Base-by-base conservation (phyloP, 176 grass and related monocot species). In the Bonia amplexicaulis region DNA sequence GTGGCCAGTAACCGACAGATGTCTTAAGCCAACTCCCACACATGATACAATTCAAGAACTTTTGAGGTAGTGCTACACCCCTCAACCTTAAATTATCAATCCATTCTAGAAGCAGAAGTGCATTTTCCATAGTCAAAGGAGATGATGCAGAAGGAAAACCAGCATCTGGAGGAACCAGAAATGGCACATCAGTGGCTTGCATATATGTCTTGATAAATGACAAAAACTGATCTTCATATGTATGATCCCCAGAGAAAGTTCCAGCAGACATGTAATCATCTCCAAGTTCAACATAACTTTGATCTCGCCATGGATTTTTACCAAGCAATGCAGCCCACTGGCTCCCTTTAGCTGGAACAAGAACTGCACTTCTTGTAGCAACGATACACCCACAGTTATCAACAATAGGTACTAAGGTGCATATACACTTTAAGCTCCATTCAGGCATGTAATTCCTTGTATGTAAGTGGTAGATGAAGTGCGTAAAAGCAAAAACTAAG, bases 21-120 rank as follows among this genome's bases (percentile, higher is more conserved):
- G 84, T 74, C 54, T 87, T 91, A 26, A 91, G 60, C 85, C 89
- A 91, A 27, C 68, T 87, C 22, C 84, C 89, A 67, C 17, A 22
- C 26, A n/a, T 71, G 76, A 91, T 40, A 78, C 80, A 87, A 54
- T 37, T 79, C 26, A 58, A 12, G 15, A 87, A 90, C 47, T 42
- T 87, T 14, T 13, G 14, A 39, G 80, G 84, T 5, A 77, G 41
- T 10, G 11, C 12, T 19, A 53, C 29, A 66, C 60, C 29, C 45
- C 46, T 70, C 5, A 22, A 59, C 12, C 11, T 71, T 58, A 86
- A 51, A 40, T 82, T 47, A 2, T 73, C 26, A 10, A 91, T 48
- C 80, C 89, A 87, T 40, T 87, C 57, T 2, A 91, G 53, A 60
- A 86, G 79, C 51, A 91, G 53, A 91, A 87, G 33, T 55, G 73